Evolutionary conservation across 1,139 yeast genomes (phyloP), one percentile per base, ranked within the genome.

Genomic region (Hemisphaericaspora lyxosophila): DNA sequence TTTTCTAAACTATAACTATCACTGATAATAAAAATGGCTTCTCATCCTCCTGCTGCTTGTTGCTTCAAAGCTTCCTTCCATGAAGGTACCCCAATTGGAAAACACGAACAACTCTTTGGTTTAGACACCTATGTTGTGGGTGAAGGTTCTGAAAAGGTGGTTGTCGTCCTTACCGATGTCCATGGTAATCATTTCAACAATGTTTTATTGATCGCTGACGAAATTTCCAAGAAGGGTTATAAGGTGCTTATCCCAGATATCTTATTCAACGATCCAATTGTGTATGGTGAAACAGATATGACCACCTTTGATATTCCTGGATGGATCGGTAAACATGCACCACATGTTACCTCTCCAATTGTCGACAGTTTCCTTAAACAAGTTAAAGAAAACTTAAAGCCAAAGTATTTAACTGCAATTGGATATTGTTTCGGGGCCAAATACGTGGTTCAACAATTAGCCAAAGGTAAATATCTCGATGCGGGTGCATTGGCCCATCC

Each of bases 401-500:
- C 86, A 9, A 63, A 72, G 39, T 78, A 70, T 47, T 45, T 83
- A 19, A 81, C 73, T 36, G 78, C 79, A 13, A 63, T 84, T 39
- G 96, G 96, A 13, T 82, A 86, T 70, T 89, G 96, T 65, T 88
- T 72, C 50, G 96, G 96, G 53, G 95, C 89, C 36, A 83, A 81
- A 59, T 80, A 67, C 47, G 79, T 74, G 19, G 54, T 83, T 35
- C 78, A 73, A 42, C 71, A 82, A 40, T 62, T 83, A 36, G 62
- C 75, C 2, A 59, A 60, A 13, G 65, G 55, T 18, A 82, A 82
- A 17, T 49, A 61, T 18, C 59, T 78, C 22, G 74, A 80, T 43
- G 84, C 73, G 20, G 88, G 76, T 49, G 94, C 90, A 7, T 58
- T 76, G 42, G 92, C 90, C 9, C 96, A 89, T 59, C 96, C 96